Percentiles rank a stretch among this genome's conserved stretches.
These are phyloP conservation scores for Stemphylium vesicarium DNA, from an alignment of 2,329 filamentous ascomycete species.

Conservation along the genomic window DNA sequence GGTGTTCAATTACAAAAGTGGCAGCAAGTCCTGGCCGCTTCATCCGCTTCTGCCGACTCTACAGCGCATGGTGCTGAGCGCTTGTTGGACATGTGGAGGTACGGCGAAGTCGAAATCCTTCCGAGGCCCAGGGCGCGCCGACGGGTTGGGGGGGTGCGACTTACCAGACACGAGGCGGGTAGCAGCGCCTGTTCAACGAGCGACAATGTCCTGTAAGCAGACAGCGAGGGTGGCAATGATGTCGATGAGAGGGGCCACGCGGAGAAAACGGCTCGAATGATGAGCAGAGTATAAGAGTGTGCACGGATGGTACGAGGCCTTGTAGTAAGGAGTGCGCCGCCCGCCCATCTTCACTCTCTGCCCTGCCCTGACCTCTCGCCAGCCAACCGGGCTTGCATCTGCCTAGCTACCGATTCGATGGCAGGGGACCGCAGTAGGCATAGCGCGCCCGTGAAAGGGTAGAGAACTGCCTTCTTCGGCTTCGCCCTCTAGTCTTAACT, in stretches of 20 bases:
- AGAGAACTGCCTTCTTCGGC: conserved; percentile 10
- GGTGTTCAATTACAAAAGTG: conserved; percentile 1
- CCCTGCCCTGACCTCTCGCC: conserved; percentile 1
- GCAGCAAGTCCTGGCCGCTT: conserved; percentile 8
- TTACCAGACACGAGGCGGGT: conserved; percentile 23
- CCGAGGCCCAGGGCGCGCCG: neutral
- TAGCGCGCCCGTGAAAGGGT: conserved; percentile 11
- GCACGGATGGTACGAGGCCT: conserved; percentile 14
- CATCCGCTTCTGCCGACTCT: neutral
- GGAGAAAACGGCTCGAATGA: conserved; percentile 4
- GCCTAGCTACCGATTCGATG: conserved; percentile 14
- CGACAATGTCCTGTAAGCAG: conserved; percentile 12
- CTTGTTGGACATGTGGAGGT: neutral
- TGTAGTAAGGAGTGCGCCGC: conserved; percentile 20
- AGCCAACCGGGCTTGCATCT: conserved; percentile 10
- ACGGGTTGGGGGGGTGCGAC: conserved; percentile 17
- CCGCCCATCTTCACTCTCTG: conserved; percentile 13
- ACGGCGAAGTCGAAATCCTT: no score
- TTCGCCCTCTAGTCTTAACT: neutral
- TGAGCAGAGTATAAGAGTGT: conserved; percentile 11
- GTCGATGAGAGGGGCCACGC: conserved; percentile 4
- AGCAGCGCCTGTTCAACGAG: conserved; percentile 14
- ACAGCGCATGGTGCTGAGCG: conserved; percentile 8
- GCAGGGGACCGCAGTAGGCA: conserved; percentile 10
- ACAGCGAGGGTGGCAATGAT: conserved; percentile 5